These are phyloP conservation scores for Stentor roeselii DNA, from an alignment of 73 alveolate species.

Conservation along the genomic window DNA sequence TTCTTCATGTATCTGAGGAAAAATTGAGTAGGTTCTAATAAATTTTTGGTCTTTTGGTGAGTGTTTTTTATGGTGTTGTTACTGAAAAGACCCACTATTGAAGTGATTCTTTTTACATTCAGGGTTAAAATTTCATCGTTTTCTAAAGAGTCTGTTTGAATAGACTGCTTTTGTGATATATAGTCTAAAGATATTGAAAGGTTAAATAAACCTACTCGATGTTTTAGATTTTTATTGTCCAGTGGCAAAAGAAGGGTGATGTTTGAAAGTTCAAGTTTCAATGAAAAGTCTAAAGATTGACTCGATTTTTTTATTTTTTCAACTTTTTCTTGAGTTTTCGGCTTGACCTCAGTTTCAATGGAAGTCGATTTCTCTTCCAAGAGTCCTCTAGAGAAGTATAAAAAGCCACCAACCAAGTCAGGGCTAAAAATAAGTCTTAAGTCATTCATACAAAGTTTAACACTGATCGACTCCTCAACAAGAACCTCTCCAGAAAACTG, in stretches of 20 bases:
- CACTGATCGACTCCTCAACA: neutral
- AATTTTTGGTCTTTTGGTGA: neutral
- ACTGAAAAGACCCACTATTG: constrained; percentile 6
- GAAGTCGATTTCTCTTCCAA: neutral
- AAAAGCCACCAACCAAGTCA: neutral
- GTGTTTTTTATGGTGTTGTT: neutral
- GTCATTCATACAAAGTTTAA: neutral
- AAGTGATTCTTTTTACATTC: neutral
- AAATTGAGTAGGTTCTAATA: neutral
- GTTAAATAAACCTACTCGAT: neutral
- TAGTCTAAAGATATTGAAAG: neutral
- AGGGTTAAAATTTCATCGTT: neutral
- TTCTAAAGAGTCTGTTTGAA: neutral
- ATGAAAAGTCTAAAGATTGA: no score
- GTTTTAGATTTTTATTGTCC: neutral
- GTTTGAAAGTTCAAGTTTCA: neutral
- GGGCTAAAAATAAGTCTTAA: neutral
- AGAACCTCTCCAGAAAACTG: constrained; percentile 7
- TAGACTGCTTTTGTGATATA: neutral
- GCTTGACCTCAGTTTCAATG: neutral
- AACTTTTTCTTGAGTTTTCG: no score
- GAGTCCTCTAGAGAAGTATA: neutral
- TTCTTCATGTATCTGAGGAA: neutral
- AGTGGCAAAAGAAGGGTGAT: neutral
- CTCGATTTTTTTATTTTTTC: neutral